Percentiles rank a stretch among this genome's conserved stretches.
phyloP scores from a whole-genome alignment of 306 rosid genomes.

The Gleditsia sinensis region DNA sequence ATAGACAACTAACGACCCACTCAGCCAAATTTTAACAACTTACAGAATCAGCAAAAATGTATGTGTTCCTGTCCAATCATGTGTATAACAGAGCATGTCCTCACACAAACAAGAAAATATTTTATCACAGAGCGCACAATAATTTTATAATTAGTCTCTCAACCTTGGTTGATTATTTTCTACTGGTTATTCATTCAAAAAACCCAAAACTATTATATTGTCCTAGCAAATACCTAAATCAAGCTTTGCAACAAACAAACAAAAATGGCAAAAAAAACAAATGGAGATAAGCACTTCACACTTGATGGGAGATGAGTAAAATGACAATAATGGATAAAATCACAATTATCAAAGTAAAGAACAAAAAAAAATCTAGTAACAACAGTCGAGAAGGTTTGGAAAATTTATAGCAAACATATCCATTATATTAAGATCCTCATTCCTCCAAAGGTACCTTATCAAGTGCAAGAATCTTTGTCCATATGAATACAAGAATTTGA shows the following conservation, averaged over 20 bases:
- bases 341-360: not conserved
- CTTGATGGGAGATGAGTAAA: not conserved
- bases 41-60: not conserved
- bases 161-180: not conserved
- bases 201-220: no score
- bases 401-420: not conserved
- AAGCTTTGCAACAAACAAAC: not conserved
- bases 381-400: not conserved
- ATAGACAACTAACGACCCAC: not conserved
- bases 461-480: conserved; percentile 99
- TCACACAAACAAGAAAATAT: no score
- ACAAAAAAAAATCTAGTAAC: not conserved
- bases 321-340: not conserved
- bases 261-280: no score
- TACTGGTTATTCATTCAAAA: no score
- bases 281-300: not conserved
- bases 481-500: conserved; percentile 95
- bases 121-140: no score
- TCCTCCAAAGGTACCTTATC: conserved; percentile 71
- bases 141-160: no score
- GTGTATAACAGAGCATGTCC: not conserved
- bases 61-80: not conserved
- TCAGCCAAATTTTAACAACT: not conserved
- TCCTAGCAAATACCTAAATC: not conserved
- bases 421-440: conserved; percentile 8